Base-by-base conservation (phyloP, 208 protist species). In the Novymonas esmeraldas region DNA sequence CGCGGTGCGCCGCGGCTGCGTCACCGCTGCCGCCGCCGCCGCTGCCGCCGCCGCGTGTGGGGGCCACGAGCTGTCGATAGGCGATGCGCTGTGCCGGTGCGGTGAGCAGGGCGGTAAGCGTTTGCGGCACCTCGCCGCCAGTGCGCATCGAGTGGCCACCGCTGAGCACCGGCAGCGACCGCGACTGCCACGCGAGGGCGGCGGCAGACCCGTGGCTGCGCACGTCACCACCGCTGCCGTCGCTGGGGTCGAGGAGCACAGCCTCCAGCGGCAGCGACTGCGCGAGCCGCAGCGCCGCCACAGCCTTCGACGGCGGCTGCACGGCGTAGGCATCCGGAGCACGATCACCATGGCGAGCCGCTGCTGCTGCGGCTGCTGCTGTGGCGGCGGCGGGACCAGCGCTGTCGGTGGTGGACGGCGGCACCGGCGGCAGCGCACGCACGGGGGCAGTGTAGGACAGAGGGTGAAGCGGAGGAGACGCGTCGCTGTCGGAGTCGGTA, bases 241-340 rank as follows among this genome's bases (percentile, higher is more conserved):
- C 67, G 2, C 59, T 48, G 31, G 26, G 39, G 24, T 73, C 68
- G 41, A 45, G 45, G n/a, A 56, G 2, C 2, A 63, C 69, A 0
- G 69, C 20, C 45, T 74, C 69, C 22, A 74, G 54, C 29, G 69
- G 69, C 69, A 74, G 67, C n/a, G 60, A 51, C 2, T 49, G 60
- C 1, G 69, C 69, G 4, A 74, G 69, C 39, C 50, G 34, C 38
- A 61, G 42, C 24, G 39, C 2, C 28, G 56, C 38, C 22, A 61
- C 39, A 1, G 38, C 20, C 9, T 61, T 61, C 26, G 46, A 31
- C 16, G 56, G 56, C 6, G 36, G 36, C 7, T 5, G 7, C 36
- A 11, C 7, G 11, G 36, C 7, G 36, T 11, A 41, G 36, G 11
- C 7, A 11, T 5, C 36, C 7, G 56, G 56, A 4, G 6, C 39